These are phyloP conservation scores for Scutellaria minor DNA, from an alignment of 257 asterid species.

Conservation along the genomic window DNA sequence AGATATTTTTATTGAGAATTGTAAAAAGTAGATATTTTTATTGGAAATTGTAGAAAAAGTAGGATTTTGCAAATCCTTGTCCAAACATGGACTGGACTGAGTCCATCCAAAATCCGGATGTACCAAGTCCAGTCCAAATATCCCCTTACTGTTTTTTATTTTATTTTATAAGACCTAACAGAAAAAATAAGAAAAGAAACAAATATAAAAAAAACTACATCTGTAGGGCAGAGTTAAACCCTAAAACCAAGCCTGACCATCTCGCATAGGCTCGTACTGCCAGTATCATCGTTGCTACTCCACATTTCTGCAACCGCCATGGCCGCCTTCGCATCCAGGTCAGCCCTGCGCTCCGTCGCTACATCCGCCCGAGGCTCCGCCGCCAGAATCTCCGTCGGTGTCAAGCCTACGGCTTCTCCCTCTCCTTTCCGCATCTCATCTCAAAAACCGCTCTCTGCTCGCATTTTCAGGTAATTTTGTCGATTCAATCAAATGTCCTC, in stretches of 20 bases:
- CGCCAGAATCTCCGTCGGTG: constrained; percentile 49
- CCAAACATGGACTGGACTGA: no score
- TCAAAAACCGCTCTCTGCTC: constrained; percentile 67
- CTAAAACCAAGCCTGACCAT: constrained; percentile 36
- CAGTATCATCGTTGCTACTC: constrained; percentile 1
- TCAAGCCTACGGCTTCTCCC: constrained; percentile 51
- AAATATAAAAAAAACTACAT: no score
- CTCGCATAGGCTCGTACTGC: background rate
- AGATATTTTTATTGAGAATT: no score
- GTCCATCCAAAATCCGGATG: no score
- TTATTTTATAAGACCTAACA: no score
- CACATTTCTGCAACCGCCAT: constrained; percentile 28
- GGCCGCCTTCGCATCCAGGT: constrained; percentile 71
- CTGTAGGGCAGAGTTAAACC: constrained; percentile 31
- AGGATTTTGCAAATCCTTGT: no score
- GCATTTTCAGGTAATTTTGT: constrained; percentile 66
- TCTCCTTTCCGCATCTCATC: constrained; percentile 70
- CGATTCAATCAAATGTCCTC: background rate
- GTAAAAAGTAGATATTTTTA: no score
- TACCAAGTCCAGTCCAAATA: no score
- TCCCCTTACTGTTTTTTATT: no score
- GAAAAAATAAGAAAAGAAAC: no score
- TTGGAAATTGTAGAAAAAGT: no score
- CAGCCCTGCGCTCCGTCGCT: constrained; percentile 63
- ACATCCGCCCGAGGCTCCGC: constrained; percentile 56